Percentiles rank a stretch among this genome's conserved stretches.
These are phyloP conservation scores for Puccinia hordei DNA, from an alignment of 1,284 basidiomycete genomes.

Conservation along the genomic window DNA sequence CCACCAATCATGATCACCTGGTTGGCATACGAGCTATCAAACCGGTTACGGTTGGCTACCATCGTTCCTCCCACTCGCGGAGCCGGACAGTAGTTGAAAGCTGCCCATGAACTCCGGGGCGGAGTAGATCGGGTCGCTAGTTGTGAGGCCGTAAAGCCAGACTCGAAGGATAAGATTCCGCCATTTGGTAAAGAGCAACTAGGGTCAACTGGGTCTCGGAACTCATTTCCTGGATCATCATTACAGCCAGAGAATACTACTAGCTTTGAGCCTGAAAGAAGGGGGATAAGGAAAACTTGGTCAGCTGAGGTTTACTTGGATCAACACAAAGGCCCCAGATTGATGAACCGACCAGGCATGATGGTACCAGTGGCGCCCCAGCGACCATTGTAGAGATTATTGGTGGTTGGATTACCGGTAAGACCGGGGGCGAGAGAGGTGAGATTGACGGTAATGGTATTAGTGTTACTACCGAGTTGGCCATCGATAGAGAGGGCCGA, in stretches of 20 bases:
- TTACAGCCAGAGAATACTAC: constrained; percentile 44
- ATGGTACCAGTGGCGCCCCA: constrained; percentile 38
- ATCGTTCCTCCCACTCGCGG: constrained; percentile 68
- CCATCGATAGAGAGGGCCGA: constrained; percentile 25
- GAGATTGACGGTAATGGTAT: constrained; percentile 37
- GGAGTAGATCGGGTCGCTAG: constrained; percentile 60
- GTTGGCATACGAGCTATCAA: constrained; percentile 65
- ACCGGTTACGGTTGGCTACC: constrained; percentile 67
- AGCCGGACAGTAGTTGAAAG: constrained; percentile 66
- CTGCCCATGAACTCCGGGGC: constrained; percentile 60
- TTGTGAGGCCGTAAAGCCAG: constrained; percentile 1
- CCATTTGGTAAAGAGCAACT: constrained; percentile 32
- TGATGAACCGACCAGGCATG: constrained; percentile 28
- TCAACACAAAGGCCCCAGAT: too few species aligned
- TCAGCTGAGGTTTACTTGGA: too few species aligned
- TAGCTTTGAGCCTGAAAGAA: constrained; percentile 15
- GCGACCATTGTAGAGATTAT: constrained; percentile 34
- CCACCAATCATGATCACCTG: constrained; percentile 73
- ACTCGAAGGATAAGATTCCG: constrained; percentile 24
- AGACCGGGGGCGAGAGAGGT: constrained; percentile 7
- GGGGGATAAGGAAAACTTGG: too few species aligned
- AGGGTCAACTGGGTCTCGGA: neutral
- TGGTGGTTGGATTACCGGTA: constrained; percentile 8
- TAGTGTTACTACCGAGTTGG: constrained; percentile 45
- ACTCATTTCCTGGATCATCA: constrained; percentile 38